Evolutionary conservation across 768 basidiomycete genomes (phyloP), one percentile per base, ranked within the genome.

Genomic region (Mrakia gelida): DNA sequence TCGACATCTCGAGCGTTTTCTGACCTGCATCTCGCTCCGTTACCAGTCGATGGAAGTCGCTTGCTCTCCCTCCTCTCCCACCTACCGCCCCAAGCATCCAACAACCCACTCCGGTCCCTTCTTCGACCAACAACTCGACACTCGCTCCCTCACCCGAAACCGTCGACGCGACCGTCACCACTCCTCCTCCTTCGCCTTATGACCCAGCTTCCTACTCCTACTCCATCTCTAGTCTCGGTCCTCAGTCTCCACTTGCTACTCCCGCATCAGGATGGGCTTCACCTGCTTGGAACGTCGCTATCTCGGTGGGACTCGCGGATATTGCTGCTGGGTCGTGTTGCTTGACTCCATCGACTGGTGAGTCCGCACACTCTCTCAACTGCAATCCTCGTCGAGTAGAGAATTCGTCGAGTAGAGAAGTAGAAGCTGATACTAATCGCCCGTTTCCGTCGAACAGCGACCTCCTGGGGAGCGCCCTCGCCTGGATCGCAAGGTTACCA

Each of bases 281-380:
- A 11, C 67, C 67, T 11, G 34, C 67, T 16, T 70, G 67, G 67
- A 70, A 70, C 67, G 38, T 43, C 23, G 67, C 67, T 13, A 41
- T 70, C 7, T 41, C 38, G 1, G 13, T 70, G 1, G 34, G 41
- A 26, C 0, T 70, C 34, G 67, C 34, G 13, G 34, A 41, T 6
- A 34, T 34, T 4, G 34, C 38, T n/a, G 34, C 34, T 34, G 67
- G 67, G 11, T 41, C 34, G 15, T 41, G 45, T n/a, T 70, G 67
- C 67, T 4, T 70, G 67, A 70, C 67, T 70, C 67, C 67, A 13
- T 70, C 67, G 10, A 70, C 67, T 18, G 67, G 67, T 70, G 26
- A 38, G 63, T 38, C 30, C 21, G 10, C 63, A n/a, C 18, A 3
- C 5, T 38, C 32, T 65, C 34, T 21, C 26, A 7, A 15, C 16